Evolutionary conservation across 2,329 filamentous ascomycete species (phyloP).

Genomic region (Hortaea sp.): DNA sequence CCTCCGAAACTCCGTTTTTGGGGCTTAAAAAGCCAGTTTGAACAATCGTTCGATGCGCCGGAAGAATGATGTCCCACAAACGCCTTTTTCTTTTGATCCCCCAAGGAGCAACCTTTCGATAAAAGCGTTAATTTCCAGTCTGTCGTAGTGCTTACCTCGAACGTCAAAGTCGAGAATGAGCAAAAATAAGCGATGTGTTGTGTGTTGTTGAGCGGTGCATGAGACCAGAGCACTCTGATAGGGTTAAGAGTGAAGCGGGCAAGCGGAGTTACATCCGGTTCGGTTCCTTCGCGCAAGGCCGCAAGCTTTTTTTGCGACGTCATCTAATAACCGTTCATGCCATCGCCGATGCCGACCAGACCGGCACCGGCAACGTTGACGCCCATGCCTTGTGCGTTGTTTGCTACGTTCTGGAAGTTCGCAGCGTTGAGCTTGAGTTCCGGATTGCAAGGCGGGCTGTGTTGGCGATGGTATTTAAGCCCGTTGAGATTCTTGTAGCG

Average conservation of each 20-base stretch:
- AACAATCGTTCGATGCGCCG: not conserved
- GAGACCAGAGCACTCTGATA: not conserved
- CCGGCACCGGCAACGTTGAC: constrained; percentile 44
- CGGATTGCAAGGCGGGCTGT: constrained; percentile 83
- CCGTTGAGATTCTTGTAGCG: constrained; percentile 99
- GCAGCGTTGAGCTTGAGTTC: constrained; percentile 51
- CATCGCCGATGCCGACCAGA: constrained; percentile 47
- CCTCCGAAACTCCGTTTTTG: no score
- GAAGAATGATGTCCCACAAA: not conserved
- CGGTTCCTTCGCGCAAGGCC: not conserved
- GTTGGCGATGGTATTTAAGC: constrained; percentile 70
- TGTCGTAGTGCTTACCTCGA: no score
- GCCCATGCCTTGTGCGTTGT: constrained; percentile 33
- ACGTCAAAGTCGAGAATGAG: no score
- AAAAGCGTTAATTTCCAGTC: not conserved
- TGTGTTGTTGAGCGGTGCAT: no score
- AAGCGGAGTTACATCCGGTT: not conserved
- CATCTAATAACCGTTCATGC: constrained; percentile 29
- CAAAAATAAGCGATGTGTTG: no score
- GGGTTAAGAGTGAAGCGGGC: not conserved
- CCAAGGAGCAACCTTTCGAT: not conserved
- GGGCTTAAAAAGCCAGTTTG: not conserved
- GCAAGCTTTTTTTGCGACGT: not conserved
- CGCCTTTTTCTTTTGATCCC: not conserved
- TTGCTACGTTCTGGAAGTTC: constrained; percentile 8